Percentiles rank a stretch among this genome's conserved stretches.
These are phyloP conservation scores for Colletotrichum nymphaeae DNA, from an alignment of 2,329 filamentous ascomycete species.

Conservation along the genomic window DNA sequence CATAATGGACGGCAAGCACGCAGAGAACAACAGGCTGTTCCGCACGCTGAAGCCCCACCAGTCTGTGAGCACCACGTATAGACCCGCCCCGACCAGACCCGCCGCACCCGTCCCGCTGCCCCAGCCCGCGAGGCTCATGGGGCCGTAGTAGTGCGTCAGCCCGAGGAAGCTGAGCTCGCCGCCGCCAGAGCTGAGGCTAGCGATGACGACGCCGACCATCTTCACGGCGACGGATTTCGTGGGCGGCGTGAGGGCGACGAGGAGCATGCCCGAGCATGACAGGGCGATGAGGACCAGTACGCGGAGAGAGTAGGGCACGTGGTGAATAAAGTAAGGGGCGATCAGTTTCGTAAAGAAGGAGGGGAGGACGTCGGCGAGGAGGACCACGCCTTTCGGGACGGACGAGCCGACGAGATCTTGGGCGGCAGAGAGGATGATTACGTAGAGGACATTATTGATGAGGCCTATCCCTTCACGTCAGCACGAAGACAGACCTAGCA, in stretches of 20 bases:
- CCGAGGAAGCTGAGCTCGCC: conserved; percentile 93
- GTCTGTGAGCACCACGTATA: conserved; percentile 89
- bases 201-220: conserved; percentile 84
- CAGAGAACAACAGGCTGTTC: conserved; percentile 80
- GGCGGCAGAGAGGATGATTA: conserved; percentile 94
- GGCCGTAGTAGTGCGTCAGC: conserved; percentile 92
- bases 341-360: conserved; percentile 89
- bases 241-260: conserved; percentile 83
- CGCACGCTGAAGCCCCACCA: conserved; percentile 80
- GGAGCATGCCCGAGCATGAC: conserved; percentile 87
- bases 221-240: conserved; percentile 76
- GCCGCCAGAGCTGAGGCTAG: conserved; percentile 85
- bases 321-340: conserved; percentile 94
- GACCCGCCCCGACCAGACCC: conserved; percentile 85
- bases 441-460: conserved; percentile 98
- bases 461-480: conserved; percentile 65
- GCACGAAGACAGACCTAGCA: neutral
- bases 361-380: conserved; percentile 92
- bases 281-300: conserved; percentile 79
- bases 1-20: conserved; percentile 85
- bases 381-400: conserved; percentile 90
- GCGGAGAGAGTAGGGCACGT: conserved; percentile 82
- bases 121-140: conserved; percentile 89
- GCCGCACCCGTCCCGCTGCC: conserved; percentile 92
- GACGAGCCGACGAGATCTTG: conserved; percentile 94